Conservation (phyloP, 139 green algal genomes). For the Coelastrella sp. region DNA sequence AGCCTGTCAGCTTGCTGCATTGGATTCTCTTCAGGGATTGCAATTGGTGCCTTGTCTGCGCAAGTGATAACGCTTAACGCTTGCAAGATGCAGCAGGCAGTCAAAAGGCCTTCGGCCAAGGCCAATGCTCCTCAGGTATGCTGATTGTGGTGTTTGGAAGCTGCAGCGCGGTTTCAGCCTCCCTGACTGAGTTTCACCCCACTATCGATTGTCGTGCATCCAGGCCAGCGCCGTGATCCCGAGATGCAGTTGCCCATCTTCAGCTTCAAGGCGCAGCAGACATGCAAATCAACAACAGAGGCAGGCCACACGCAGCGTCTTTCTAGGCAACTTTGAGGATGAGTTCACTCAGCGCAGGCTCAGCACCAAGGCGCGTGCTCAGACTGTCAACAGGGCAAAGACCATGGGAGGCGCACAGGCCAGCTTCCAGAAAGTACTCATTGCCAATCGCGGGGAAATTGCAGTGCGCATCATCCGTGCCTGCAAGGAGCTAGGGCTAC, state of each 20-base stretch:
- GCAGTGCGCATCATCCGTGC: conserved; percentile 93
- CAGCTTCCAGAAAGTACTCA: conserved; percentile 79
- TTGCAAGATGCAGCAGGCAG: conserved; percentile 40
- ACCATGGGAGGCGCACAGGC: conserved; percentile 1
- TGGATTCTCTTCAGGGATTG: background rate
- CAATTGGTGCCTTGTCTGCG: background rate
- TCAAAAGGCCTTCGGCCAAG: conserved; percentile 3
- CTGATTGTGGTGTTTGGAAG: background rate
- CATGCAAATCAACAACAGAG: conserved; percentile 1
- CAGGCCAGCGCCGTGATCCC: background rate
- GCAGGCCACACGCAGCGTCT: conserved; percentile 27
- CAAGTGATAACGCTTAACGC: conserved; percentile 8
- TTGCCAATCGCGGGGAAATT: conserved; percentile 95
- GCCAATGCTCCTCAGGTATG: background rate
- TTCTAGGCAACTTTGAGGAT: conserved; percentile 19
- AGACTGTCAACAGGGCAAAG: conserved; percentile 26
- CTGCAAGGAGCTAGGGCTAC: conserved; percentile 92
- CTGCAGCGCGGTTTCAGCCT: no score
- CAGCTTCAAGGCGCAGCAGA: background rate
- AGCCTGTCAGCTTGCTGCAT: background rate
- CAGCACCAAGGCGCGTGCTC: conserved; percentile 33
- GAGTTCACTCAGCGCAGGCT: conserved; percentile 32
- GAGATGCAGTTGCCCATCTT: background rate
- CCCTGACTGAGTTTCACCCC: background rate
- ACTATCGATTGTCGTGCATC: background rate